A percentile compares a stretch with the other conserved stretches of the same genome.
phyloP scores from a whole-genome alignment of 2,329 filamentous ascomycete genomes.

The Exutisphaerella laricina region DNA sequence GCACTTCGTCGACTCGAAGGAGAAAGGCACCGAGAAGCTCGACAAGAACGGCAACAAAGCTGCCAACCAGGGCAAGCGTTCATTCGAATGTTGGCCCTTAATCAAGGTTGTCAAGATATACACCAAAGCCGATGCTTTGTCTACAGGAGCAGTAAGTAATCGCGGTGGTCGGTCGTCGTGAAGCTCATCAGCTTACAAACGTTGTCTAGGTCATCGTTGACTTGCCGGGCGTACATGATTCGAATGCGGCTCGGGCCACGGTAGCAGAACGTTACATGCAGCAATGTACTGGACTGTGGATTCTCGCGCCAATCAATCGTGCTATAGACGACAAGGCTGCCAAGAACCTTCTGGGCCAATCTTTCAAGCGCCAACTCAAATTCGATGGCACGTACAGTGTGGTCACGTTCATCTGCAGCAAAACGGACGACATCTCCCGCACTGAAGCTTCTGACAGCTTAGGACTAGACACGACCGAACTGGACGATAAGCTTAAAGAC shows the following conservation, averaged over 20 bases:
- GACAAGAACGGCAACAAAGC: slow-evolving; percentile 32
- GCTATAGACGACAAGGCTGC: slow-evolving; percentile 57
- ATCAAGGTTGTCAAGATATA: slow-evolving; percentile 52
- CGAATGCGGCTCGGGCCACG: slow-evolving; percentile 54
- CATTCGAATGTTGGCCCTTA: slow-evolving; percentile 46
- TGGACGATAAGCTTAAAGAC: slow-evolving; percentile 28
- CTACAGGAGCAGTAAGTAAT: slow-evolving; percentile 50
- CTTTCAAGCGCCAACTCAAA: slow-evolving; percentile 55
- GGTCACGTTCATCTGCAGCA: slow-evolving; percentile 58
- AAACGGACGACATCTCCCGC: slow-evolving; percentile 56
- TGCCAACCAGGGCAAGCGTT: slow-evolving; percentile 23
- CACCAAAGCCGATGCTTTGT: slow-evolving; percentile 46
- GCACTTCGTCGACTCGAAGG: slow-evolving; percentile 52
- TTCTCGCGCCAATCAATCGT: slow-evolving; percentile 57
- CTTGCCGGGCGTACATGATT: slow-evolving; percentile 55
- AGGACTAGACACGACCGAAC: slow-evolving; percentile 28
- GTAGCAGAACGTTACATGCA: slow-evolving; percentile 57
- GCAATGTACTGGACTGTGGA: slow-evolving; percentile 55
- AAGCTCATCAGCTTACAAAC: too few relatives aligned
- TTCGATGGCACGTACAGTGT: slow-evolving; percentile 51
- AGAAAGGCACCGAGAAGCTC: slow-evolving; percentile 37
- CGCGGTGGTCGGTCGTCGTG: too few relatives aligned
- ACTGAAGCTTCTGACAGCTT: slow-evolving; percentile 41
- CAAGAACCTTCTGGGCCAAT: slow-evolving; percentile 51
- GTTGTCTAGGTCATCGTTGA: slow-evolving; percentile 56